These are phyloP conservation scores for Pseudozyma thailandica DNA, from an alignment of 1,284 basidiomycete genomes.

Conservation along the genomic window DNA sequence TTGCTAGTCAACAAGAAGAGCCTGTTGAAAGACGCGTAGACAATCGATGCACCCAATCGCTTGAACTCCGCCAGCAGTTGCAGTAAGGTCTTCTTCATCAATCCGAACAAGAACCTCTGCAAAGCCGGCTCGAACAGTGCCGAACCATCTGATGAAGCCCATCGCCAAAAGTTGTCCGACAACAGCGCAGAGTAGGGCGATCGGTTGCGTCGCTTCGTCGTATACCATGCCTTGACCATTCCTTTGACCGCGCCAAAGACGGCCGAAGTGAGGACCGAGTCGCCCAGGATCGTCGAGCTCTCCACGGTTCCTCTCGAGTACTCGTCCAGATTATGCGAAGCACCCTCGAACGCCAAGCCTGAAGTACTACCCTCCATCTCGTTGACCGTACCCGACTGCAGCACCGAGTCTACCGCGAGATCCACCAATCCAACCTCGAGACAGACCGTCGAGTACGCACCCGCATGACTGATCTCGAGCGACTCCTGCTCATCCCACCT, in stretches of 20 bases:
- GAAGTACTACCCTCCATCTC: constrained; percentile 86
- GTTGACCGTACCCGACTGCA: constrained; percentile 94
- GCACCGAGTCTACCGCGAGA: constrained; percentile 90
- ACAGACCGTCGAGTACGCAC: constrained; percentile 91
- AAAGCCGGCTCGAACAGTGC: constrained; percentile 92
- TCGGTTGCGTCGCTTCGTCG: constrained; percentile 79
- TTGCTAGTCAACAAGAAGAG: constrained; percentile 93
- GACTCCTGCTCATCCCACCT: constrained; percentile 73
- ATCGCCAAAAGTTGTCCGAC: constrained; percentile 94
- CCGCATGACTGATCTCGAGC: constrained; percentile 85
- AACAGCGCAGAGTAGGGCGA: constrained; percentile 72
- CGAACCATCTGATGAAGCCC: constrained; percentile 85
- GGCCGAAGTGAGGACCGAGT: constrained; percentile 88
- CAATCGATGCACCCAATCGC: constrained; percentile 85
- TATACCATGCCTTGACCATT: constrained; percentile 91
- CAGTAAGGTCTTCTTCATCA: constrained; percentile 98
- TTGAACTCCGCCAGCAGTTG: constrained; percentile 97
- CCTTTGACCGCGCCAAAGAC: constrained; percentile 86
- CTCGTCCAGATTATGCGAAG: constrained; percentile 83
- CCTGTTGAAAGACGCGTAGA: constrained; percentile 93
- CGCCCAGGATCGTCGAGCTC: constrained; percentile 76
- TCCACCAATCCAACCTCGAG: constrained; percentile 90
- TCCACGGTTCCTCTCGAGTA: constrained; percentile 82
- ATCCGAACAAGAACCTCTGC: constrained; percentile 90
- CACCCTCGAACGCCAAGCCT: constrained; percentile 86